Percentiles rank a stretch among this genome's conserved stretches.
These are phyloP conservation scores for Cajanus cajan DNA, from an alignment of 306 rosid genomes.

Conservation along the genomic window DNA sequence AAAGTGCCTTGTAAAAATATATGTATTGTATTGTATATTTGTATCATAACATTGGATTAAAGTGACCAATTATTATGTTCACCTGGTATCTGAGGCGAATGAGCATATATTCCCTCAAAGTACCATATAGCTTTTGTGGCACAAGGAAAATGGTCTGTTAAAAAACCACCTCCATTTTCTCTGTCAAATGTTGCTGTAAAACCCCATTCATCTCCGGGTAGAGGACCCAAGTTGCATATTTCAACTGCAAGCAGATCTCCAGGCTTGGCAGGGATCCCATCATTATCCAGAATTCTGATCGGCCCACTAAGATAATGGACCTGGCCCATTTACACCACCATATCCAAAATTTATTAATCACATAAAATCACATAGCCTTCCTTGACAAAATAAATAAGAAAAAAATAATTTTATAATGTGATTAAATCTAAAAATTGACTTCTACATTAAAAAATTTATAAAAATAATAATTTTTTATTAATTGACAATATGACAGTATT, in stretches of 20 bases:
- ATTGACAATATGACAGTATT: too few species aligned
- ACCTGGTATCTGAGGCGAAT: conserved; percentile 98
- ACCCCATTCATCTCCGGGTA: conserved; percentile 95
- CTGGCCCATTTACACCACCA: conserved; percentile 29
- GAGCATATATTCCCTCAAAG: conserved; percentile 85
- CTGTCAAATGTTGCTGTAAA: conserved; percentile 86
- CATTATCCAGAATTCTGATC: conserved; percentile 61
- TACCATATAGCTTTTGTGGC: conserved; percentile 94
- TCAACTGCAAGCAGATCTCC: conserved; percentile 88
- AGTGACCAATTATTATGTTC: neutral
- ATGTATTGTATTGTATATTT: neutral
- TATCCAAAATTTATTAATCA: conserved; percentile 15
- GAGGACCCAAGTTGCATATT: conserved; percentile 90
- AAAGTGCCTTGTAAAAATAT: neutral
- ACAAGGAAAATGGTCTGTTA: conserved; percentile 80
- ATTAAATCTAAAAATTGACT: too few species aligned
- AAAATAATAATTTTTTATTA: too few species aligned
- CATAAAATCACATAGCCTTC: neutral
- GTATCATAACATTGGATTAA: neutral
- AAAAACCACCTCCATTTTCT: conserved; percentile 94
- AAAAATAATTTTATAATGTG: too few species aligned
- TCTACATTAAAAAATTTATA: too few species aligned
- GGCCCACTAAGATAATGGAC: conserved; percentile 90
- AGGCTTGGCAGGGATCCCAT: conserved; percentile 77
- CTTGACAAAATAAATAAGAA: neutral